phyloP scores from a whole-genome alignment of 2,329 filamentous ascomycete species.

The Colletotrichum sp. region DNA sequence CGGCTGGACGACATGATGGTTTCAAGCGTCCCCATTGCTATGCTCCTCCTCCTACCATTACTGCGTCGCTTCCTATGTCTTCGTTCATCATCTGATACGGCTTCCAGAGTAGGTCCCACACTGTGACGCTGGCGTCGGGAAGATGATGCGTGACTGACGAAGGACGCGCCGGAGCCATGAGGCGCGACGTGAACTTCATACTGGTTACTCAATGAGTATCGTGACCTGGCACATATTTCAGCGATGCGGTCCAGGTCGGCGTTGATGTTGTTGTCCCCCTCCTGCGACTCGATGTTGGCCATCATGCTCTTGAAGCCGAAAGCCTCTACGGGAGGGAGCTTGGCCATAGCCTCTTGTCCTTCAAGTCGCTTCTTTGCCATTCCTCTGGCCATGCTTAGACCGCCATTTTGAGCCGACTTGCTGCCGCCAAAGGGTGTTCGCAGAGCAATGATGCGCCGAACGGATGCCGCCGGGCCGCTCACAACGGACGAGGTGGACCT shows the following conservation, averaged over 20 bases:
- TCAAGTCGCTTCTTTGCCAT: constrained; percentile 41
- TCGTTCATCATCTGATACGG: constrained; percentile 62
- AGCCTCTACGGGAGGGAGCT: constrained; percentile 65
- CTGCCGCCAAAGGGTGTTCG: constrained; percentile 33
- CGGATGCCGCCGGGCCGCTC: constrained; percentile 22
- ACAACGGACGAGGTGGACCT: constrained; percentile 5
- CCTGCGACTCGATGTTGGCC: constrained; percentile 55
- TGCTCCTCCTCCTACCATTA: constrained; percentile 50
- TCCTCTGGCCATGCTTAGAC: constrained; percentile 49
- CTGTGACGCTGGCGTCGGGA: constrained; percentile 32
- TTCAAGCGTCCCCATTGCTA: constrained; percentile 67
- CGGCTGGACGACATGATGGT: constrained; percentile 72
- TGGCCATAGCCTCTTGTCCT: constrained; percentile 37
- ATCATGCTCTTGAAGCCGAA: constrained; percentile 71
- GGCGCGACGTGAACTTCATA: constrained; percentile 70
- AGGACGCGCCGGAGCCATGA: constrained; percentile 61
- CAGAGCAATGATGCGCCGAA: constrained; percentile 24
- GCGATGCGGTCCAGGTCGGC: constrained; percentile 69
- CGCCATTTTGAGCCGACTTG: constrained; percentile 40
- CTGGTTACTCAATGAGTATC: constrained; percentile 70
- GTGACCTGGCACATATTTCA: constrained; percentile 69
- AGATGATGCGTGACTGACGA: constrained; percentile 38
- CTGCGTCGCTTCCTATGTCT: constrained; percentile 46
- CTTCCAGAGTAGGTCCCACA: constrained; percentile 61
- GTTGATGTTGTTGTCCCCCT: constrained; percentile 51